Conservation (phyloP, 2,329 filamentous ascomycete species). For the Phialemoniopsis sp. region DNA sequence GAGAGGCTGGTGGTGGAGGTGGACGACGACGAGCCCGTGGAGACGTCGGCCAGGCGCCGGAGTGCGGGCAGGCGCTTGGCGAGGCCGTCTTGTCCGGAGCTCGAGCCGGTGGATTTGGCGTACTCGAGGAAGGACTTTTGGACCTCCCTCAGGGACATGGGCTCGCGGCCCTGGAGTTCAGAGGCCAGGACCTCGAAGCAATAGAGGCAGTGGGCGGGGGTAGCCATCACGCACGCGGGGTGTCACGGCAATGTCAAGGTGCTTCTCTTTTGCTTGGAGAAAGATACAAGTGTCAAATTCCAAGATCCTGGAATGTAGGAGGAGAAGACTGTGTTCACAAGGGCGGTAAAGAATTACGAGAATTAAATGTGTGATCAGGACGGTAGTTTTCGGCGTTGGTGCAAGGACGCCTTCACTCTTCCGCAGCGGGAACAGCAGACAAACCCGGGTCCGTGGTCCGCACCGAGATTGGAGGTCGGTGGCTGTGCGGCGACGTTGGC, state of each 20-base stretch:
- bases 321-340: too few relatives aligned
- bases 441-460: too few relatives aligned
- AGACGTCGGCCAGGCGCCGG: slow-evolving; percentile 30
- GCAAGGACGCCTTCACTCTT: background rate
- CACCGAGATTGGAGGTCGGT: too few relatives aligned
- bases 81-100: slow-evolving; percentile 8
- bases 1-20: slow-evolving; percentile 15
- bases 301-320: too few relatives aligned
- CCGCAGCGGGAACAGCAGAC: background rate
- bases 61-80: slow-evolving; percentile 35
- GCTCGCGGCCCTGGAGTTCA: slow-evolving; percentile 64
- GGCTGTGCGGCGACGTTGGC: too few relatives aligned
- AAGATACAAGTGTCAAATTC: too few relatives aligned
- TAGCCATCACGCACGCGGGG: slow-evolving; percentile 60
- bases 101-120: slow-evolving; percentile 14
- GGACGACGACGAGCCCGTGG: slow-evolving; percentile 25
- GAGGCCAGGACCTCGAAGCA: slow-evolving; percentile 87
- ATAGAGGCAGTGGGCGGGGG: slow-evolving; percentile 79
- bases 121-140: slow-evolving; percentile 59
- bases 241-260: too few relatives aligned
- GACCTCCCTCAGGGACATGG: slow-evolving; percentile 64
- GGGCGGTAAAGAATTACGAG: too few relatives aligned
- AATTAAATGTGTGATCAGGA: too few relatives aligned
- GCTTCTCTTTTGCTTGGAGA: too few relatives aligned
- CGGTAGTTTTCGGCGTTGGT: too few relatives aligned